Base-by-base conservation (phyloP, 1,284 basidiomycete species). In the Apiotrichum gamsii region DNA sequence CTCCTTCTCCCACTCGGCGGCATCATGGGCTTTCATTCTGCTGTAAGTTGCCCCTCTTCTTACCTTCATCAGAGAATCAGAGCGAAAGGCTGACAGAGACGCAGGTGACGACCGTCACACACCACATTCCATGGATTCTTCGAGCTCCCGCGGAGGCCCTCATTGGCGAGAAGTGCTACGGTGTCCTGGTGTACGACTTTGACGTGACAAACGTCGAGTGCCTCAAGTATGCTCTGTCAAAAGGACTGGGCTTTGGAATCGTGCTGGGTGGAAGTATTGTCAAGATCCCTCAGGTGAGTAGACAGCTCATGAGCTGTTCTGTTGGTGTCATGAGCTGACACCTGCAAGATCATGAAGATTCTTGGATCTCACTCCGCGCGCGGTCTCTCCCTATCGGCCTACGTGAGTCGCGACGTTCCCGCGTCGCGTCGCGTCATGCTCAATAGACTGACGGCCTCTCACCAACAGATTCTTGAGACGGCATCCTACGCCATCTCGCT, bases 91-190 rank as follows among this genome's bases (percentile, higher is more conserved):
- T 4, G 14, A 8, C 35, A 33, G 14, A 37, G 28, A 13, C 20
- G 9, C 35, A 72, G 69, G 53, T 67, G 36, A 71, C 68, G 3
- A 35, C 65, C 8, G 52, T 79, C 40, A 78, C 77, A 3, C 75
- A 75, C 39, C 69, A 74, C 57, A 64, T 96, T 25, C 90, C 93
- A 5, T 82, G 79, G 75, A 84, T 90, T 68, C 74, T 96, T 46
- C 80, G 81, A 50, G 83, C 90, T 61, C 79, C 91, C 0, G 86
- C 87, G 4, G 77, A 84, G 19, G 81, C 84, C 1, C 79, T 96
- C 34, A 80, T 97, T 45, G 90, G 93, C 40, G 68, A 87, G 84
- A 80, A 88, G 79, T 98, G 94, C 72, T 98, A 96, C 76, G 79
- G 79, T 21, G 84, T 85, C 43, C 81, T 98, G 15, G 81, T 98